These are phyloP conservation scores for Tephrocybe sp. DNA, from an alignment of 768 basidiomycete species.

Conservation along the genomic window DNA sequence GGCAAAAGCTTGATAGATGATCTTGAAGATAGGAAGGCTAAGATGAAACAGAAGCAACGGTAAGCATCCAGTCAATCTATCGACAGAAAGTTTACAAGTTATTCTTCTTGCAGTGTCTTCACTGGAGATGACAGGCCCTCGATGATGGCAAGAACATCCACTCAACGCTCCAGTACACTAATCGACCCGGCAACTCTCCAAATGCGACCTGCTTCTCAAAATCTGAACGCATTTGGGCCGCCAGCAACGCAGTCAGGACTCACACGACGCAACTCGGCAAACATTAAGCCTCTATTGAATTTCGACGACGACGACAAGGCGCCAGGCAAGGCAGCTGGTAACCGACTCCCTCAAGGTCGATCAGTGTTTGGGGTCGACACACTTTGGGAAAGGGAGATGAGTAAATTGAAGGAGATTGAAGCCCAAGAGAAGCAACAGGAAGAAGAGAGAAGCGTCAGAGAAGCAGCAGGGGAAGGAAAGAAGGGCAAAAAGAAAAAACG, in stretches of 20 bases:
- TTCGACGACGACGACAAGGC: constrained; percentile 52
- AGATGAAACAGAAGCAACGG: constrained; percentile 84
- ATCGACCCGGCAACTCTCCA: constrained; percentile 69
- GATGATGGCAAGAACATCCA: constrained; percentile 79
- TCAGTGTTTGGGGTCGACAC: constrained; percentile 95
- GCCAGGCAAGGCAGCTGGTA: constrained; percentile 21
- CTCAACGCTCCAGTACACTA: constrained; percentile 59
- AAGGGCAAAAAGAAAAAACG: constrained; percentile 51
- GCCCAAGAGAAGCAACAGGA: constrained; percentile 58
- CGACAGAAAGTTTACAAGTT: neutral
- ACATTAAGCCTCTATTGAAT: constrained; percentile 63
- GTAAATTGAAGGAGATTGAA: constrained; percentile 75
- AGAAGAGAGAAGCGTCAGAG: constrained; percentile 45
- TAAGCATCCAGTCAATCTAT: constrained; percentile 31
- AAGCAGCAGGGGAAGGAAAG: constrained; percentile 45
- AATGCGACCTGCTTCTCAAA: constrained; percentile 43
- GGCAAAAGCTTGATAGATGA: constrained; percentile 91
- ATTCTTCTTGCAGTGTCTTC: constrained; percentile 59
- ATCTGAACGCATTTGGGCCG: constrained; percentile 41
- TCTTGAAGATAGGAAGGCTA: constrained; percentile 77
- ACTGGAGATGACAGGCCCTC: constrained; percentile 85
- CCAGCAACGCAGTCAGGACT: constrained; percentile 36
- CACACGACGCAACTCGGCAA: constrained; percentile 46
- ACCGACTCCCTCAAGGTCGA: constrained; percentile 41
- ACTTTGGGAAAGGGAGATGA: constrained; percentile 89